A percentile compares a stretch with the other conserved stretches of the same genome.
Conservation (phyloP, 106 monocot species). For the Triglochin maritima region DNA sequence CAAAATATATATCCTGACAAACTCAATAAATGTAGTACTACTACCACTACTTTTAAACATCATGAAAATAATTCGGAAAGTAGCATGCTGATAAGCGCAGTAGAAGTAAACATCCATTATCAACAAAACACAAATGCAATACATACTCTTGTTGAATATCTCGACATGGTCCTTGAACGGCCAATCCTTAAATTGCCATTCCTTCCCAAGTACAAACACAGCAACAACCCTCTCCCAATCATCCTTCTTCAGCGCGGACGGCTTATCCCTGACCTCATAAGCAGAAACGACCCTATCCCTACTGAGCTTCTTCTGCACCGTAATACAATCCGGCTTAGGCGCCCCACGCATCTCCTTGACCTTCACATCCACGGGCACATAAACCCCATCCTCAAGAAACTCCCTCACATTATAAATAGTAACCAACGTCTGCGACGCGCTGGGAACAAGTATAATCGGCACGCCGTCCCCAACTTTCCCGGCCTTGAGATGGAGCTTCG, state of each 20-base stretch:
- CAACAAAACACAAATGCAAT: neutral
- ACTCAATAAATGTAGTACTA: too few species aligned
- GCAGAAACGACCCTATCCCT: constrained; percentile 61
- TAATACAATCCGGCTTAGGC: constrained; percentile 73
- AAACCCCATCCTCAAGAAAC: constrained; percentile 92
- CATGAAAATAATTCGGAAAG: neutral
- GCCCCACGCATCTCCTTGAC: constrained; percentile 47
- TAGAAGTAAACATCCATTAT: neutral
- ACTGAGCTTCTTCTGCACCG: constrained; percentile 98
- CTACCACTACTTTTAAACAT: too few species aligned
- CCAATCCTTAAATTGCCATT: constrained; percentile 99
- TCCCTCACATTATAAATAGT: constrained; percentile 98
- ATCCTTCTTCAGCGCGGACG: constrained; percentile 56
- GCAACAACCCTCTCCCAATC: constrained; percentile 98
- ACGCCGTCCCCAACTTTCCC: constrained; percentile 74
- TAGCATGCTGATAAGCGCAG: neutral
- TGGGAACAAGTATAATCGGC: constrained; percentile 95
- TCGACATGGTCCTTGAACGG: constrained; percentile 94
- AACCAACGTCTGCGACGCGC: constrained; percentile 95
- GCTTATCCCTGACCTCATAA: constrained; percentile 94
- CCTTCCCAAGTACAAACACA: constrained; percentile 93
- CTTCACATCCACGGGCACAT: constrained; percentile 71
- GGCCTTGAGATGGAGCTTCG: constrained; percentile 59
- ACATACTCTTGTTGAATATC: constrained; percentile 92
- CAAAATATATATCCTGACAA: too few species aligned